Conservation (phyloP, 306 rosid species). For the Fragaria ananassa region DNA sequence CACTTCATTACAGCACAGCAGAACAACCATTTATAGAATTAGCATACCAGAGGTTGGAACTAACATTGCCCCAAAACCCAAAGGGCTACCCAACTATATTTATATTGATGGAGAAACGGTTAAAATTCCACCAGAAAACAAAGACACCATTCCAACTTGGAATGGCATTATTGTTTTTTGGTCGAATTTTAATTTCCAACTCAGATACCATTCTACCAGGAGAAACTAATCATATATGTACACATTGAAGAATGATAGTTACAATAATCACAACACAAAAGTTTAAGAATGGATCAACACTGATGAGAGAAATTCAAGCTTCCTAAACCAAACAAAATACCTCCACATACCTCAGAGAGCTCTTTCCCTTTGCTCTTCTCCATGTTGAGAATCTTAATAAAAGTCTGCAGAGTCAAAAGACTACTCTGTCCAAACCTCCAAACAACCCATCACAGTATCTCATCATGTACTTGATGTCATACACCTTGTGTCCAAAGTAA, state of each 20-base stretch:
- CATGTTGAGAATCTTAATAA: background rate
- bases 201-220: no score
- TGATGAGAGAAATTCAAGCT: background rate
- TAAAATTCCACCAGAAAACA: no score
- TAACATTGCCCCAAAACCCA: no score
- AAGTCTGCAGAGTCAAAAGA: background rate
- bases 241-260: background rate
- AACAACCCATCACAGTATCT: background rate
- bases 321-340: background rate
- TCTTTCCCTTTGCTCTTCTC: background rate
- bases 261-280: background rate
- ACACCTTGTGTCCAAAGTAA: background rate
- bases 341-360: background rate
- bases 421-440: slow-evolving; percentile 15
- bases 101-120: no score
- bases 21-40: no score
- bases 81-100: no score
- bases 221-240: no score
- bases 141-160: no score
- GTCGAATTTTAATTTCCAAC: no score
- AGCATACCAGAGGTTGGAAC: no score
- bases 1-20: no score
- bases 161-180: no score
- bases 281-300: background rate
- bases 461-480: slow-evolving; percentile 3